Evolutionary conservation across 2,329 filamentous ascomycete genomes (phyloP), one percentile per base, ranked within the genome.

Genomic region (Helminthosporium solani): DNA sequence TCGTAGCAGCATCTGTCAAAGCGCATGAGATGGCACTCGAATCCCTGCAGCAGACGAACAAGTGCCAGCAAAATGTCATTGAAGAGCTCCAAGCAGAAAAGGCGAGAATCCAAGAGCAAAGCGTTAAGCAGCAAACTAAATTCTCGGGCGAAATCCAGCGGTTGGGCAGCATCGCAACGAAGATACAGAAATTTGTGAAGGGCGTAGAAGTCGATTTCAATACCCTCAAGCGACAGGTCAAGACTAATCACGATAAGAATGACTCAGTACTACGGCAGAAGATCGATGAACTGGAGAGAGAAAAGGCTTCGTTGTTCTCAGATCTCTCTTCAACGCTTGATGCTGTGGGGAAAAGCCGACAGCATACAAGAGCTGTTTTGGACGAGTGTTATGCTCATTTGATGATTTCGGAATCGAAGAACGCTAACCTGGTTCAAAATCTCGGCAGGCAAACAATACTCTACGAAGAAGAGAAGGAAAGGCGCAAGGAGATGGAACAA

Each of bases 141-240:
- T 14, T 31, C 28, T 4, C 8, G 6, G 28, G n/a, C 6, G 34
- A 35, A 12, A 3, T 59, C 3, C 21, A 40, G 4, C 31, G 44
- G 7, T 7, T 67, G 3, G 37, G 40, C 0, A 53, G 57, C 1
- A 57, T 50, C 16, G 51, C 55, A 4, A 59, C 47, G 25, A 54
- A 40, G 0, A 50, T 61, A 21, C 51, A 63, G n/a, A 66, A 55
- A 27, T 67, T 50, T 15, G 48, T 61, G 4, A 39, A 51, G 7
- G 66, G 66, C 14, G 44, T 69, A 14, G 59, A 60, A 16, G 58
- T 52, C 9, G 67, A 70, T 39, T 57, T 61, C 18, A 55, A 57
- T 18, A 57, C 52, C 7, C 14, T 63, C 7, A 57, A 60, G 15
- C 53, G 44, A n/a, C 42, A 44, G 0, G 41, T 33, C 7, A 21